Conservation (phyloP, 495 filamentous ascomycete species). For the Trypethelium eluteriae region DNA sequence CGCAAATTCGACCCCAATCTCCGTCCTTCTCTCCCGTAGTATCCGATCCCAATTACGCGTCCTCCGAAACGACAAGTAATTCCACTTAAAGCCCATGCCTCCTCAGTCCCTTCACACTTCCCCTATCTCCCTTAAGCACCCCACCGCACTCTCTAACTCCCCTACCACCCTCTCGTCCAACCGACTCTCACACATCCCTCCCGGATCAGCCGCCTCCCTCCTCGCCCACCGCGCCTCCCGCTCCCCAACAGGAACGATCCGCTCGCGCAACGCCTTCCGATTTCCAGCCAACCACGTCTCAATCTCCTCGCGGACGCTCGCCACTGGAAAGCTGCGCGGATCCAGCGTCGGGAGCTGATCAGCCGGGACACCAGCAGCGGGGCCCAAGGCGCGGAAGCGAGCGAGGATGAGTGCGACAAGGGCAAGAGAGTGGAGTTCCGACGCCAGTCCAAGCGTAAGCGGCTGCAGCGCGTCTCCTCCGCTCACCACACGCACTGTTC, state of each 20-base stretch:
- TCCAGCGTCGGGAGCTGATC: slow-evolving; percentile 53
- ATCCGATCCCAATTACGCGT: neutral
- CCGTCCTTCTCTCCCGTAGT: neutral
- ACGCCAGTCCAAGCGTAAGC: slow-evolving; percentile 61
- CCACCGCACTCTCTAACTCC: slow-evolving; percentile 9
- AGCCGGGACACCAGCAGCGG: slow-evolving; percentile 50
- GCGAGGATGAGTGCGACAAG: slow-evolving; percentile 61
- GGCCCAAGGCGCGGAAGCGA: slow-evolving; percentile 51
- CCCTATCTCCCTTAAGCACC: slow-evolving; percentile 11
- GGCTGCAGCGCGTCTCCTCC: slow-evolving; percentile 35
- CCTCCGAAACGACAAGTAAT: too few relatives aligned
- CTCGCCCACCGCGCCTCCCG: slow-evolving; percentile 59
- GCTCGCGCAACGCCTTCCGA: slow-evolving; percentile 51
- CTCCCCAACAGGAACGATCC: slow-evolving; percentile 62
- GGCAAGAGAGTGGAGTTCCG: slow-evolving; percentile 68
- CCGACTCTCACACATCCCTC: slow-evolving; percentile 53
- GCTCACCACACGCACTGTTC: slow-evolving; percentile 27
- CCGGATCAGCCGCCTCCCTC: slow-evolving; percentile 48
- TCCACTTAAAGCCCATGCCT: neutral
- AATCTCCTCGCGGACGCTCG: slow-evolving; percentile 59
- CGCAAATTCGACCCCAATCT: neutral
- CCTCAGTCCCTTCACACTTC: neutral
- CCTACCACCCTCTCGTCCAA: slow-evolving; percentile 11
- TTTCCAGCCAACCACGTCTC: slow-evolving; percentile 61
- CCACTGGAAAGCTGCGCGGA: slow-evolving; percentile 53